Evolutionary conservation across 345 rosid genomes (phyloP), one percentile per base, ranked within the genome.

Genomic region (Combretum micranthum): DNA sequence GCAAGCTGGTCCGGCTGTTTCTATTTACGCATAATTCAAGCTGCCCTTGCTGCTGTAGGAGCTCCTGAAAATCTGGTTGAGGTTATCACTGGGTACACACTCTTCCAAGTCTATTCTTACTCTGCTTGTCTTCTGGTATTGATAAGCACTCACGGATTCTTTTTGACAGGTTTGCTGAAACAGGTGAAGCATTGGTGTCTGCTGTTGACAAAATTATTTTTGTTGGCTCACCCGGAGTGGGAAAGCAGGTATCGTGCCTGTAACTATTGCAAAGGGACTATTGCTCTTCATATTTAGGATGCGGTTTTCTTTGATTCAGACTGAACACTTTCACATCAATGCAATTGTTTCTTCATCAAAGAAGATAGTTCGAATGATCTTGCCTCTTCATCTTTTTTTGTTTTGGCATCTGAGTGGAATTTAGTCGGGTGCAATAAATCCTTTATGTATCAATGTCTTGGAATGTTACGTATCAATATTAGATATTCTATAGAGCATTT

Each of bases 1-100:
- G 97, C 97, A 61, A 88, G 91, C 70, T 88, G 97, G 96, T 88
- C 97, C 4, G 98, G 96, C 56, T 81, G 90, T 72, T 93, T 89
- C 80, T 87, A 87, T 85, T 82, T 81, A 68, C 77, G 87, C 57
- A 89, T 93, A 52, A 89, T 93, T 66, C 99, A 93, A 77, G 84
- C 90, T 43, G 97, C 99, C 62, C 89, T 93, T 65, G 86, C 97
- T 77, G 95, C 96, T 53, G 96, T 87, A 20, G 92, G 85, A 61
- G 99, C 96, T 75, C 99, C 99, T 65, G 96, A 89, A 72, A 89
- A 85, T 77, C 78, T 93, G 62, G 97, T 89, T 19, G 96, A 87
- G 56, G 83, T 89, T 64, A 89, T 89, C 58, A 93, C 99, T 51
- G 97, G 99, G 99, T 89, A 66, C 56, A 76, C 52, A 50, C 61